Conservation (phyloP, 495 filamentous ascomycete genomes). For the Aspergillus bertholletiae region DNA sequence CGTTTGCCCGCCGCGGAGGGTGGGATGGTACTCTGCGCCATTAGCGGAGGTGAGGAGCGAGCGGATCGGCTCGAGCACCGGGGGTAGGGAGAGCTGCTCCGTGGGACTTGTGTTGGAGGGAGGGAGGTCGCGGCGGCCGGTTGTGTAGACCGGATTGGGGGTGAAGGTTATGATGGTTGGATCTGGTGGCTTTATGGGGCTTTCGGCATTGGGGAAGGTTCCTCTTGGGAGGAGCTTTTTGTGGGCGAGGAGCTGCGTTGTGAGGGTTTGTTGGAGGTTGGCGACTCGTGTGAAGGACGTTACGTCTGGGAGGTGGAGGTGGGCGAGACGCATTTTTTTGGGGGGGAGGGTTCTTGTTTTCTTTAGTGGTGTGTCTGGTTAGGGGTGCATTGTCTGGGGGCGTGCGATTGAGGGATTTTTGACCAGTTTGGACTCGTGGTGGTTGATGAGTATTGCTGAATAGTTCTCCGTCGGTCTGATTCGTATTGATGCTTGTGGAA, state of each 20-base stretch:
- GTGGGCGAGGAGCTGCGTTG: conserved; percentile 42
- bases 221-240: conserved; percentile 38
- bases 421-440: not conserved
- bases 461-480: no score
- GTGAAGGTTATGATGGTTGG: conserved; percentile 81
- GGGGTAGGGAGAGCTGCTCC: conserved; percentile 36
- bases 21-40: conserved; percentile 60
- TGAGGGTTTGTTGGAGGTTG: conserved; percentile 46
- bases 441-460: not conserved
- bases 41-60: conserved; percentile 32
- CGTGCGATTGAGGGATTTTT: conserved; percentile 2
- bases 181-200: conserved; percentile 45
- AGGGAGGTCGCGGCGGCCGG: conserved; percentile 75
- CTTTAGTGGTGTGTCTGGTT: not conserved
- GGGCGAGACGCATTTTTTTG: conserved; percentile 50
- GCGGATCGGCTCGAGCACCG: conserved; percentile 35
- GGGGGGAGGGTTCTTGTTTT: not conserved
- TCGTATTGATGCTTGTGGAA: no score
- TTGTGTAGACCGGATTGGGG: conserved; percentile 82
- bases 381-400: not conserved
- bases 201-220: conserved; percentile 25
- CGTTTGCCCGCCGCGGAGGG: conserved; percentile 81
- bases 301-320: conserved; percentile 65
- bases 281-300: conserved; percentile 48
- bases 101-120: conserved; percentile 43